Percentiles rank a stretch among this genome's conserved stretches.
Evolutionary conservation across 768 basidiomycete genomes (phyloP).

Genomic region (Pholiota conissans): DNA sequence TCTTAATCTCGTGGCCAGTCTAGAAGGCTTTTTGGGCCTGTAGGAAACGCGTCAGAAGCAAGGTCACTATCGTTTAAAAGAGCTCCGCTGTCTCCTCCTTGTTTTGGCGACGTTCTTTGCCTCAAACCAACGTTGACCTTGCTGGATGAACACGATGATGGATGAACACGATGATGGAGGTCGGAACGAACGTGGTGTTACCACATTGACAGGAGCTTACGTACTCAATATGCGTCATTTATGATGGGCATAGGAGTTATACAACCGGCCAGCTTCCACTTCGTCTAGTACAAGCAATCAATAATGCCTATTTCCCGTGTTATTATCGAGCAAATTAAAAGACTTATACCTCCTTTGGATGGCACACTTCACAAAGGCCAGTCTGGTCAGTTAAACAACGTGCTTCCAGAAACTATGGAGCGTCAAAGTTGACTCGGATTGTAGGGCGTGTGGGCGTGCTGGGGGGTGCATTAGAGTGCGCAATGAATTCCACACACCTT

Average conservation of each 20-base stretch:
- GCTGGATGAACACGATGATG: too few species aligned
- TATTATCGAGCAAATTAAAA: conserved; percentile 71
- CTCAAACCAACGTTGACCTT: too few species aligned
- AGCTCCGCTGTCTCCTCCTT: too few species aligned
- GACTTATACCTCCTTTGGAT: conserved; percentile 88
- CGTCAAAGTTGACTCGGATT: conserved; percentile 1
- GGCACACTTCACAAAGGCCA: conserved; percentile 93
- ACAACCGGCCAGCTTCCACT: not conserved
- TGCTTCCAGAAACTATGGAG: not conserved
- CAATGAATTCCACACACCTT: not conserved
- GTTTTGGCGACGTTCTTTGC: too few species aligned
- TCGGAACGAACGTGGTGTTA: too few species aligned
- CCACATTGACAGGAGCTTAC: not conserved
- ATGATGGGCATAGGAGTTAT: not conserved
- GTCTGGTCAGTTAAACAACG: conserved; percentile 55
- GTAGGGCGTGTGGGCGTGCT: conserved; percentile 89
- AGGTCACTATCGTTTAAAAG: too few species aligned
- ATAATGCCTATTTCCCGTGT: conserved; percentile 62
- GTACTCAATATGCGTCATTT: conserved; percentile 4
- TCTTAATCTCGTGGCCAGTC: too few species aligned
- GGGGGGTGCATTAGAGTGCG: conserved; percentile 92
- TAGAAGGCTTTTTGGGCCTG: too few species aligned
- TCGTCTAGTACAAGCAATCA: not conserved
- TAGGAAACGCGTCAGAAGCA: too few species aligned
- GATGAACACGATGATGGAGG: too few species aligned